phyloP scores from a whole-genome alignment of 306 rosid genomes.

The cucumber (Cucumis sativus) region Cucumber_9930_V3 NC_026659.2:26701001-26701500 shows the following conservation, averaged over 20 bases:
- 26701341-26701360: neutral
- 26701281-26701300: slow-evolving; percentile 65
- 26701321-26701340: neutral
- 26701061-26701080: slow-evolving; percentile 80
- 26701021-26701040: neutral
- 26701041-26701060: slow-evolving; percentile 12
- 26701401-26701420: neutral
- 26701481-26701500: neutral
- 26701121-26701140: slow-evolving; percentile 80
- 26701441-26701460: neutral
- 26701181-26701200: slow-evolving; percentile 74
- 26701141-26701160: slow-evolving; percentile 56
- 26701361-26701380: neutral
- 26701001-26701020: neutral
- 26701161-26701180: slow-evolving; percentile 95
- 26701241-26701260: slow-evolving; percentile 61
- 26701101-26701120: slow-evolving; percentile 59
- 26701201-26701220: slow-evolving; percentile 77
- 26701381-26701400: neutral
- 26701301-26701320: neutral
- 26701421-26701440: neutral
- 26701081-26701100: slow-evolving; percentile 81
- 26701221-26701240: slow-evolving; percentile 64
- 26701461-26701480: neutral
- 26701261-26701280: slow-evolving; percentile 37